Conservation (phyloP, 2,329 filamentous ascomycete genomes). For the Lachnellula hyalina region DNA sequence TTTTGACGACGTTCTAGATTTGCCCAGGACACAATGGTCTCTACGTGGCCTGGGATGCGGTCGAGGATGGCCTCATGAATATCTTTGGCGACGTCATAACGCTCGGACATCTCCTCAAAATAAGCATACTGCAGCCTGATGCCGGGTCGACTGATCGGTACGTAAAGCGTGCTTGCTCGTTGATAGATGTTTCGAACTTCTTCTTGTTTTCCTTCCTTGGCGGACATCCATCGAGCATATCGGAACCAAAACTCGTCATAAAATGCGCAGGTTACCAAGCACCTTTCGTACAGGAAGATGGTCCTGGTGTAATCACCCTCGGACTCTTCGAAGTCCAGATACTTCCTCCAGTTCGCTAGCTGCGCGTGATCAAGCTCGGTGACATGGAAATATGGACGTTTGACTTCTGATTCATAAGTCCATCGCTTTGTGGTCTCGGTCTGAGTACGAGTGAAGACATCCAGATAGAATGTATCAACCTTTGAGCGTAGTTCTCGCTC, state of each 20-base stretch:
- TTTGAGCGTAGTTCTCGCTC: constrained; percentile 77
- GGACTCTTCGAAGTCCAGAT: constrained; percentile 89
- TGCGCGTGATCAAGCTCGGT: constrained; percentile 85
- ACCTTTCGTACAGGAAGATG: constrained; percentile 87
- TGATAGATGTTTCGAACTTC: constrained; percentile 91
- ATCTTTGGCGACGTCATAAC: constrained; percentile 71
- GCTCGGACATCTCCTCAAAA: constrained; percentile 82
- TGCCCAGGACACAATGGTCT: constrained; percentile 82
- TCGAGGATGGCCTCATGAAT: constrained; percentile 79
- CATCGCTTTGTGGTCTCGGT: constrained; percentile 86
- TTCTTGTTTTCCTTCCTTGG: constrained; percentile 74
- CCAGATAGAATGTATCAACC: constrained; percentile 75
- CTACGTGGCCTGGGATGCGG: constrained; percentile 72
- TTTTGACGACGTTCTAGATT: constrained; percentile 80
- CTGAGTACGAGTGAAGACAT: constrained; percentile 76
- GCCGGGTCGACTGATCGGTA: constrained; percentile 78
- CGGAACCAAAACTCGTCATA: constrained; percentile 98
- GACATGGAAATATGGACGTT: constrained; percentile 94
- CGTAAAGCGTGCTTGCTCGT: constrained; percentile 76
- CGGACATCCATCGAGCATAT: constrained; percentile 92
- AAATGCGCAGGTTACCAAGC: constrained; percentile 83
- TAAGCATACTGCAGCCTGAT: constrained; percentile 88
- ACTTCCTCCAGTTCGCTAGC: constrained; percentile 88
- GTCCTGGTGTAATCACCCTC: constrained; percentile 72
- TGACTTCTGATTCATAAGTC: constrained; percentile 92